Evolutionary conservation across 225 moss, liverwort and hornwort genomes (phyloP).

Genomic region (Ulota crispa): DNA sequence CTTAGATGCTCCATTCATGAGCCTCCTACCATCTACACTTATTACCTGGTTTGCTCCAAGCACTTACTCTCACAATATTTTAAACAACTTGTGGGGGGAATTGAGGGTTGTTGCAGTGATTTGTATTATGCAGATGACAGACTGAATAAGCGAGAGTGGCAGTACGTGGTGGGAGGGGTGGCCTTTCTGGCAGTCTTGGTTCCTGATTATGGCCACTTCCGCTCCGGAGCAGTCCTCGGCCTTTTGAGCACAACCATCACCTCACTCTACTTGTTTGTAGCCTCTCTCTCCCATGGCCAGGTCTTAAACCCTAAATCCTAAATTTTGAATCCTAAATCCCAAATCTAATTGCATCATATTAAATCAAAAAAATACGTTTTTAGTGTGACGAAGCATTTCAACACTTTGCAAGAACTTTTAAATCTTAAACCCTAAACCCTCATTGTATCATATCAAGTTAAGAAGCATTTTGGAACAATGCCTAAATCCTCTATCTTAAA

Average conservation of each 20-base stretch:
- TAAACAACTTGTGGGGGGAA: background rate
- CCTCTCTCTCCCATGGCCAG: constrained; percentile 47
- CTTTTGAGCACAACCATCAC: constrained; percentile 56
- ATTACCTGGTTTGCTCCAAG: no score
- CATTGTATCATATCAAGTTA: background rate
- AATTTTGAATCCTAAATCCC: no score
- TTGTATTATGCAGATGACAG: constrained; percentile 58
- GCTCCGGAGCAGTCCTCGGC: constrained; percentile 53
- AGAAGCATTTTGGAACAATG: background rate
- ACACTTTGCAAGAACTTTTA: background rate
- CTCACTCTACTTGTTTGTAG: constrained; percentile 48
- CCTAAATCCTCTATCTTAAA: no score
- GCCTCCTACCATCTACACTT: no score
- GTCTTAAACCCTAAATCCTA: background rate
- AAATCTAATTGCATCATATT: background rate
- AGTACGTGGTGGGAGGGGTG: constrained; percentile 54
- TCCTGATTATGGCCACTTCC: constrained; percentile 58
- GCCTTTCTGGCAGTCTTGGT: constrained; percentile 62
- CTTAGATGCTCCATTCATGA: no score
- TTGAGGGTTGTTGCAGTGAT: constrained; percentile 40
- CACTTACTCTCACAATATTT: background rate
- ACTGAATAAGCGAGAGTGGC: constrained; percentile 64
- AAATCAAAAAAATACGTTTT: background rate
- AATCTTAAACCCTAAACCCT: no score
- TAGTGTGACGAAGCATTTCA: background rate